A percentile compares a stretch with the other conserved stretches of the same genome.
Evolutionary conservation across 1,284 basidiomycete genomes (phyloP).

Genomic region (Nidula niveotomentosa): DNA sequence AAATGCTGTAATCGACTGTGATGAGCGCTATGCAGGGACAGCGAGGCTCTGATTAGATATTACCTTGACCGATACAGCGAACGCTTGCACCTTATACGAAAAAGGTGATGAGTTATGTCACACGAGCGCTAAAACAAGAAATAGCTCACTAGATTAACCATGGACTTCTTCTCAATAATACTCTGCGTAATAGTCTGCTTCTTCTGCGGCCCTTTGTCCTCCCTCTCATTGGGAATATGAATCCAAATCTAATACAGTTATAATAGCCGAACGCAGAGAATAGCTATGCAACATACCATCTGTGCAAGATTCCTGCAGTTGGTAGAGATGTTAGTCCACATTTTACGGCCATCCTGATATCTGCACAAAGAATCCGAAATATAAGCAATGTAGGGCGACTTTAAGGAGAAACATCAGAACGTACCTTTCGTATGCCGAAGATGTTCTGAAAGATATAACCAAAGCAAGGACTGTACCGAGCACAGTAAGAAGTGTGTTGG

Average conservation of each 20-base stretch:
- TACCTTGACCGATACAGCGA: conserved; percentile 61
- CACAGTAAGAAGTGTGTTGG: conserved; percentile 52
- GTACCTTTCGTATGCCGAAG: conserved; percentile 70
- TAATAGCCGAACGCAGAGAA: not conserved
- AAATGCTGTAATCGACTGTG: conserved; percentile 48
- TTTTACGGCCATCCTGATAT: conserved; percentile 60
- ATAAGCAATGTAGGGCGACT: not conserved
- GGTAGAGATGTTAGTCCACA: conserved; percentile 61
- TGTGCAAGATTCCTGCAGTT: conserved; percentile 54
- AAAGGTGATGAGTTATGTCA: not conserved
- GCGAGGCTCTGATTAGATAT: not conserved
- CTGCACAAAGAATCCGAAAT: conserved; percentile 23
- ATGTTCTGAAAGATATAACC: conserved; percentile 67
- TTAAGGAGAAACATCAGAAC: conserved; percentile 11
- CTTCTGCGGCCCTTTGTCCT: conserved; percentile 28
- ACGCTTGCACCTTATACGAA: conserved; percentile 53
- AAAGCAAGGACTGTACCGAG: conserved; percentile 71
- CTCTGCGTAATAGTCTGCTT: conserved; percentile 43
- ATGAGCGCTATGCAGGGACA: conserved; percentile 16
- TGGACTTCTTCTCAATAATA: conserved; percentile 71
- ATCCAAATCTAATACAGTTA: conserved; percentile 54
- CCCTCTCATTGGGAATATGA: conserved; percentile 51
- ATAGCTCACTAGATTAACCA: conserved; percentile 59
- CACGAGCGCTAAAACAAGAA: not conserved
- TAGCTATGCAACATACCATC: conserved; percentile 31